Percentiles rank a stretch among this genome's conserved stretches.
Evolutionary conservation across 2,329 filamentous ascomycete species (phyloP).

Genomic region (Akanthomyces dipterigenus): DNA sequence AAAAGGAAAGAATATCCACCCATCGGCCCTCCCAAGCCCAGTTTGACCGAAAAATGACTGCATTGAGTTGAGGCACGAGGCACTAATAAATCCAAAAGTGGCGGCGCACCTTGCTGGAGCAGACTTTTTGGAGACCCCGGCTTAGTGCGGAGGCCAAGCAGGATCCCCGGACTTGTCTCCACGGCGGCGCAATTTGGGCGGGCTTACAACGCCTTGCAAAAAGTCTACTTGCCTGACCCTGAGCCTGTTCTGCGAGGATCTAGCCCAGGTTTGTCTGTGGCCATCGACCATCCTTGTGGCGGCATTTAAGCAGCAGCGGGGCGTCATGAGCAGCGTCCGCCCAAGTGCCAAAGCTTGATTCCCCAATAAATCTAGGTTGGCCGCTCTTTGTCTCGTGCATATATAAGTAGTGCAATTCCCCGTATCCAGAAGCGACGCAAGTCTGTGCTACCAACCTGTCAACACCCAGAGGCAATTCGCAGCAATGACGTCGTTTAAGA

Average conservation of each 20-base stretch:
- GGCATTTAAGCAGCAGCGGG: not conserved
- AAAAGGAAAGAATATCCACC: not conserved
- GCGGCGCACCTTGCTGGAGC: not conserved
- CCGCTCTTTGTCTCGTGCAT: not conserved
- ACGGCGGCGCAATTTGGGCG: not conserved
- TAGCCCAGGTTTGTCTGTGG: not conserved
- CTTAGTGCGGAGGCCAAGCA: constrained; percentile 1
- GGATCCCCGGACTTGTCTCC: constrained; percentile 2
- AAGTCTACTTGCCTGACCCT: not conserved
- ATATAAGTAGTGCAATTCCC: constrained; percentile 1
- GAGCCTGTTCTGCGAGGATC: not conserved
- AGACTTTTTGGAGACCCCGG: not conserved
- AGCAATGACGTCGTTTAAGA: constrained; percentile 21
- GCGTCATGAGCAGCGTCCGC: not conserved
- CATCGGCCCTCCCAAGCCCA: not conserved
- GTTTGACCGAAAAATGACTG: not conserved
- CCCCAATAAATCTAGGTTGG: not conserved
- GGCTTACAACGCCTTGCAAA: not conserved
- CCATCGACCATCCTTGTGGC: not conserved
- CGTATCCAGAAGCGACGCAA: not conserved
- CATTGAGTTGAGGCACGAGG: not conserved
- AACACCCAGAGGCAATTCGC: not conserved
- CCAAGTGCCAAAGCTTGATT: not conserved
- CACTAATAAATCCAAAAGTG: not conserved
- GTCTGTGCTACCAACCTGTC: not conserved